These are phyloP conservation scores for Aspergillus tanneri DNA, from an alignment of 2,329 filamentous ascomycete species.

Conservation along the genomic window DNA sequence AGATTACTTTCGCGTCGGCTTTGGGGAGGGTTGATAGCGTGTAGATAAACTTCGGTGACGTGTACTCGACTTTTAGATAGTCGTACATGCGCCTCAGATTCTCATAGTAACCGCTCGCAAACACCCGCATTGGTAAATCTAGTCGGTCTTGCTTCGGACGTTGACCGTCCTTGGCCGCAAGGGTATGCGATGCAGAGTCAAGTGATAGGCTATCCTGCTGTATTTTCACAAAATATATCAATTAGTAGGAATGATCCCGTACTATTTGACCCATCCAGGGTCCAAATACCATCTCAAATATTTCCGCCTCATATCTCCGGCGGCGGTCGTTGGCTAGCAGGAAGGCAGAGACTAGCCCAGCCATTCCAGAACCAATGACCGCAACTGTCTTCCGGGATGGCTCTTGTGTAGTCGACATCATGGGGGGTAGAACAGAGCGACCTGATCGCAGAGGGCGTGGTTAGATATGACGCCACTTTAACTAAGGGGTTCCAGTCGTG, in stretches of 20 bases:
- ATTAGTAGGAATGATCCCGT: neutral
- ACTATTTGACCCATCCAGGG: neutral
- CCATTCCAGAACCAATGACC: slow-evolving; percentile 52
- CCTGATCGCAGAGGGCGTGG: neutral
- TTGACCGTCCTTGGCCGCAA: neutral
- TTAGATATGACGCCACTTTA: neutral
- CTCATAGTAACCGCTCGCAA: slow-evolving; percentile 54
- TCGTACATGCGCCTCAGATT: slow-evolving; percentile 59
- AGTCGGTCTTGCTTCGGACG: slow-evolving; percentile 33
- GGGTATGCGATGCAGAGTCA: slow-evolving; percentile 11
- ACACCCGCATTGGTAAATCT: slow-evolving; percentile 54
- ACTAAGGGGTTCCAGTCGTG: too few species aligned
- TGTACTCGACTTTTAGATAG: slow-evolving; percentile 52
- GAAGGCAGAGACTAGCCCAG: slow-evolving; percentile 49
- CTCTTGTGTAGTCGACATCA: neutral
- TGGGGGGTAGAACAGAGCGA: neutral
- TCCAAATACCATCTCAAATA: slow-evolving; percentile 47
- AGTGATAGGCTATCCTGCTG: slow-evolving; percentile 13
- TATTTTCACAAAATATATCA: too few species aligned
- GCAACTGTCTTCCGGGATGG: slow-evolving; percentile 34
- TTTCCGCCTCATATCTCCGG: slow-evolving; percentile 43
- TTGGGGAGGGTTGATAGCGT: slow-evolving; percentile 51
- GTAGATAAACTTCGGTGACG: slow-evolving; percentile 47
- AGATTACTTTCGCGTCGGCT: slow-evolving; percentile 14
- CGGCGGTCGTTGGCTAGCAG: slow-evolving; percentile 44